A percentile compares a stretch with the other conserved stretches of the same genome.
Conservation (phyloP, 2,329 filamentous ascomycete genomes). For the Coniochaeta pulveracea region DNA sequence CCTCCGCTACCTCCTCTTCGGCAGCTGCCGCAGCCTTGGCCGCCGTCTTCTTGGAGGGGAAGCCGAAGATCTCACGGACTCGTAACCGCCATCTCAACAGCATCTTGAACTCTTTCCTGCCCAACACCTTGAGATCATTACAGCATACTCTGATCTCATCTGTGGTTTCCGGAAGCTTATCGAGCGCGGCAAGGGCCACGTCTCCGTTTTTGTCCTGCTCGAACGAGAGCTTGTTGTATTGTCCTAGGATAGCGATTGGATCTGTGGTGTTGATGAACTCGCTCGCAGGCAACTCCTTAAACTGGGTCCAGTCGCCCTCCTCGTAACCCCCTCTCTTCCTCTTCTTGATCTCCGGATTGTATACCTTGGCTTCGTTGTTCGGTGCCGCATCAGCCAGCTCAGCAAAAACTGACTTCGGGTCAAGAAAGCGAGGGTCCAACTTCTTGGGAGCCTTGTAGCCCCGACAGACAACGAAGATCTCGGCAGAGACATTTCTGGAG, state of each 20-base stretch:
- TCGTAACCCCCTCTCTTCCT: conserved; percentile 96
- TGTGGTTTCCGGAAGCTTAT: conserved; percentile 79
- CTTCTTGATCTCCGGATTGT: conserved; percentile 96
- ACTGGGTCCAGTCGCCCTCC: conserved; percentile 87
- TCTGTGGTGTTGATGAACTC: conserved; percentile 92
- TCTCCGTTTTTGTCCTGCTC: conserved; percentile 70
- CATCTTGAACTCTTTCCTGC: conserved; percentile 87
- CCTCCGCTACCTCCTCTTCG: conserved; percentile 64
- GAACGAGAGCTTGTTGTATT: conserved; percentile 75
- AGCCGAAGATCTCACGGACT: conserved; percentile 82
- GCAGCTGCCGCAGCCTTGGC: conserved; percentile 22
- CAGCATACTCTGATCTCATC: conserved; percentile 71
- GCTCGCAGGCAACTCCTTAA: conserved; percentile 77
- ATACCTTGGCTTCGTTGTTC: conserved; percentile 96
- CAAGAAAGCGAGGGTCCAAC: conserved; percentile 85
- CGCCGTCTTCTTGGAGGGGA: conserved; percentile 60
- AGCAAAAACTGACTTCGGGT: conserved; percentile 81
- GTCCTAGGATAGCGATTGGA: conserved; percentile 83
- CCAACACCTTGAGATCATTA: conserved; percentile 76
- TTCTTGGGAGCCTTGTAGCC: conserved; percentile 93
- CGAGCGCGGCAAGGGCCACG: conserved; percentile 74
- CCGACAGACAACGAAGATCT: conserved; percentile 95
- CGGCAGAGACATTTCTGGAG: conserved; percentile 89
- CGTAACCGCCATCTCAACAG: conserved; percentile 82
- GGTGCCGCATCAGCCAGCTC: conserved; percentile 76